Conservation (phyloP, 108 stramenopile genomes). For the Nitzschia sp. region DNA sequence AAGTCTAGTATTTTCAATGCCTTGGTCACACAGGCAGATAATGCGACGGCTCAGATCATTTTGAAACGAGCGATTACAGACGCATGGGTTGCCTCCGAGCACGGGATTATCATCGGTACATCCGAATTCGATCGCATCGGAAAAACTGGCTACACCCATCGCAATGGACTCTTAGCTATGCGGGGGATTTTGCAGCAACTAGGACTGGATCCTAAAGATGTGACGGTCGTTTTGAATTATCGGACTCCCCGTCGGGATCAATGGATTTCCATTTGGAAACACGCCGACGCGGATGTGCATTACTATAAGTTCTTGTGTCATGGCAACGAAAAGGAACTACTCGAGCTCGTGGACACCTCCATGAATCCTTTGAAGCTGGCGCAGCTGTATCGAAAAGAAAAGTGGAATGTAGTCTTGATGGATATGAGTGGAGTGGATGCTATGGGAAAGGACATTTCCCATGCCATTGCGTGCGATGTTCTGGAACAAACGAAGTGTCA, state of each 20-base stretch:
- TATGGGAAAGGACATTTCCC: constrained; percentile 3
- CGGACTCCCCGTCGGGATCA: constrained; percentile 25
- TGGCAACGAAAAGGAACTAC: background rate
- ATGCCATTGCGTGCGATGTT: constrained; percentile 24
- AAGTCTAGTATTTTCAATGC: constrained; percentile 9
- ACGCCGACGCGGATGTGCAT: background rate
- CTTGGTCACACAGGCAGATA: constrained; percentile 11
- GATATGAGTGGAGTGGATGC: constrained; percentile 9
- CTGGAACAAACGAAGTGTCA: background rate
- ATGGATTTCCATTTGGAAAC: constrained; percentile 22
- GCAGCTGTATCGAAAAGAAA: background rate
- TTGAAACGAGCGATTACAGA: constrained; percentile 6
- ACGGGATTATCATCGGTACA: constrained; percentile 20
- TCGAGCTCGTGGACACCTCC: constrained; percentile 13
- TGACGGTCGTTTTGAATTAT: constrained; percentile 23
- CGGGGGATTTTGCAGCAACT: background rate
- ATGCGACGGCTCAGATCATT: constrained; percentile 9
- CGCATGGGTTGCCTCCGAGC: background rate
- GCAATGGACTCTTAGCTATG: constrained; percentile 12
- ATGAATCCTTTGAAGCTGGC: constrained; percentile 27
- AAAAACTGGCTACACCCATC: background rate
- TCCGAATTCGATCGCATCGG: constrained; percentile 28
- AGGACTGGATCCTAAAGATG: constrained; percentile 1
- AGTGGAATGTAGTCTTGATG: constrained; percentile 26
- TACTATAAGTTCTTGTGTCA: constrained; percentile 16